These are phyloP conservation scores for Colletotrichum orbiculare DNA, from an alignment of 2,329 filamentous ascomycete species.

Conservation along the genomic window DNA sequence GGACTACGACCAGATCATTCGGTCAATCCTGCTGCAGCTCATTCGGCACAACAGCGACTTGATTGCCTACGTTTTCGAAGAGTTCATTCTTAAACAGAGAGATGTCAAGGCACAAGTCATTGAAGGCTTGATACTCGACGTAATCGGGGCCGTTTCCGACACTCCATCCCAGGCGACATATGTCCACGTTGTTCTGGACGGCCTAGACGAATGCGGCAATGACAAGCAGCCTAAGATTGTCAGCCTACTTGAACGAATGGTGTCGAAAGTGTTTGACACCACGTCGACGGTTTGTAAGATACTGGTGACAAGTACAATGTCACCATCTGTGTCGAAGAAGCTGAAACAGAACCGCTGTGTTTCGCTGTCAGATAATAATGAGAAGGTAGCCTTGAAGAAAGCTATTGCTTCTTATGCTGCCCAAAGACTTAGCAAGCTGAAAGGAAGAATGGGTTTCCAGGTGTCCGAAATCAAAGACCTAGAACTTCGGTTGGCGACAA, in stretches of 20 bases:
- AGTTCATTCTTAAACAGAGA: slow-evolving; percentile 1
- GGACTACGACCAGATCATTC: slow-evolving; percentile 42
- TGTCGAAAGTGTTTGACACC: not conserved
- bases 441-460: slow-evolving; percentile 34
- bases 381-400: slow-evolving; percentile 38
- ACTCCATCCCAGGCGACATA: slow-evolving; percentile 9
- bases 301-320: slow-evolving; percentile 6
- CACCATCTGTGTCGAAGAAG: slow-evolving; percentile 26
- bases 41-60: slow-evolving; percentile 3
- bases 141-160: slow-evolving; percentile 16
- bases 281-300: slow-evolving; percentile 8
- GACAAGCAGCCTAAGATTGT: slow-evolving; percentile 4
- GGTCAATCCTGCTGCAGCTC: slow-evolving; percentile 30
- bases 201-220: slow-evolving; percentile 11
- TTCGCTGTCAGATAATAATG: slow-evolving; percentile 35
- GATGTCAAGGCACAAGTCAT: not conserved
- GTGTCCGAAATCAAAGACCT: slow-evolving; percentile 37
- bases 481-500: slow-evolving; percentile 34
- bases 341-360: slow-evolving; percentile 39
- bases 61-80: slow-evolving; percentile 9
- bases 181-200: slow-evolving; percentile 15
- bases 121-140: slow-evolving; percentile 10
- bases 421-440: slow-evolving; percentile 16
- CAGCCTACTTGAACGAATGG: not conserved
- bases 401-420: slow-evolving; percentile 41